phyloP scores from a whole-genome alignment of 495 filamentous ascomycete species.

The Penicillium steckii region DNA sequence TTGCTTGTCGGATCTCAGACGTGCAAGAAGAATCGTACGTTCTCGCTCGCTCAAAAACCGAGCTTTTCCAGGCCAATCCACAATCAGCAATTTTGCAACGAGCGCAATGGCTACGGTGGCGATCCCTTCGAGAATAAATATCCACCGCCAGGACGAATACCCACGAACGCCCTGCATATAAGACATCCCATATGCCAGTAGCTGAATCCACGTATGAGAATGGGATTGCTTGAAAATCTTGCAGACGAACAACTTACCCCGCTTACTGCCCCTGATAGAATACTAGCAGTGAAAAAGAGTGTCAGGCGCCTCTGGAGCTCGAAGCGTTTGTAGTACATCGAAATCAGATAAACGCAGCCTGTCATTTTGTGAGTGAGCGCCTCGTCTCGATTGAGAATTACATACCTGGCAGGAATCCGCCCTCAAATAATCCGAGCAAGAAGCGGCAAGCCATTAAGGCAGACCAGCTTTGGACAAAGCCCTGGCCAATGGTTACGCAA shows the following conservation, averaged over 20 bases:
- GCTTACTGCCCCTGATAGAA: not conserved
- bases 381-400: not conserved
- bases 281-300: not conserved
- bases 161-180: not conserved
- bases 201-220: not conserved
- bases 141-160: not conserved
- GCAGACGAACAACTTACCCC: not conserved
- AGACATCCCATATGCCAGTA: not conserved
- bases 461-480: not conserved
- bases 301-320: not conserved
- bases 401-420: not conserved
- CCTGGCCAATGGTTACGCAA: not conserved
- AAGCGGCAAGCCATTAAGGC: not conserved
- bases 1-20: not conserved
- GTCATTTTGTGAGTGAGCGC: not conserved
- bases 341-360: not conserved
- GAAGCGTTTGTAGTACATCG: not conserved
- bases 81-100: not conserved
- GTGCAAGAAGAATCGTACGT: not conserved
- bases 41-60: not conserved
- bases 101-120: not conserved
- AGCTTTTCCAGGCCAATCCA: not conserved
- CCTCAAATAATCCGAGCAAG: not conserved
- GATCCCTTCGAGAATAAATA: not conserved
- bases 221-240: not conserved